A percentile compares a stretch with the other conserved stretches of the same genome.
Evolutionary conservation across 2,329 filamentous ascomycete species (phyloP).

Genomic region (Chaetoscypha palmicola): DNA sequence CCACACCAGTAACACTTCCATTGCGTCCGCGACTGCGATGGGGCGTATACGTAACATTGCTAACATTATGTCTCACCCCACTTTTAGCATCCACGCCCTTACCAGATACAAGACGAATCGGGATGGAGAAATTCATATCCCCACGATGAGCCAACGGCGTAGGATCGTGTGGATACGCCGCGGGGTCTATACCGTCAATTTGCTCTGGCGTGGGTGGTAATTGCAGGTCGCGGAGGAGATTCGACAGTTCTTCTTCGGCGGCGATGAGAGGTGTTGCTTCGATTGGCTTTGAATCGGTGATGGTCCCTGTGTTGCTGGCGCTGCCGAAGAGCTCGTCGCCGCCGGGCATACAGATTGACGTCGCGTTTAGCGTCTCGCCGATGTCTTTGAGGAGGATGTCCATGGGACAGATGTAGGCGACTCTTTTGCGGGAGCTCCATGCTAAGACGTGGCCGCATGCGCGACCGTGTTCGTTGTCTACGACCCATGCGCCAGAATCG

Average conservation of each 20-base stretch:
- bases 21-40: neutral
- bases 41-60: neutral
- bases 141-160: neutral
- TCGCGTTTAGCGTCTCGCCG: constrained; percentile 65
- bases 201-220: constrained; percentile 17
- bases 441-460: constrained; percentile 88
- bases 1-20: neutral
- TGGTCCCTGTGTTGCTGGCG: neutral
- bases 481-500: constrained; percentile 89
- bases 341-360: constrained; percentile 63
- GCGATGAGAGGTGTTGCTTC: neutral
- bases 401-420: constrained; percentile 94
- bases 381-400: constrained; percentile 84
- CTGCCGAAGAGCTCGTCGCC: constrained; percentile 33
- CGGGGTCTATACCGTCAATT: constrained; percentile 12
- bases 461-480: constrained; percentile 69
- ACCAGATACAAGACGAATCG: constrained; percentile 1
- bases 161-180: neutral
- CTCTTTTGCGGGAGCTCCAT: constrained; percentile 71
- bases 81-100: neutral
- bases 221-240: constrained; percentile 13
- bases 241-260: constrained; percentile 13
- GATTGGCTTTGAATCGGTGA: neutral
- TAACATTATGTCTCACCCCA: constrained; percentile 1
- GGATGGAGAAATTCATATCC: neutral